A percentile compares a stretch with the other conserved stretches of the same genome.
These are phyloP conservation scores for Candida schatavii DNA, from an alignment of 805 yeast genomes.

Conservation along the genomic window DNA sequence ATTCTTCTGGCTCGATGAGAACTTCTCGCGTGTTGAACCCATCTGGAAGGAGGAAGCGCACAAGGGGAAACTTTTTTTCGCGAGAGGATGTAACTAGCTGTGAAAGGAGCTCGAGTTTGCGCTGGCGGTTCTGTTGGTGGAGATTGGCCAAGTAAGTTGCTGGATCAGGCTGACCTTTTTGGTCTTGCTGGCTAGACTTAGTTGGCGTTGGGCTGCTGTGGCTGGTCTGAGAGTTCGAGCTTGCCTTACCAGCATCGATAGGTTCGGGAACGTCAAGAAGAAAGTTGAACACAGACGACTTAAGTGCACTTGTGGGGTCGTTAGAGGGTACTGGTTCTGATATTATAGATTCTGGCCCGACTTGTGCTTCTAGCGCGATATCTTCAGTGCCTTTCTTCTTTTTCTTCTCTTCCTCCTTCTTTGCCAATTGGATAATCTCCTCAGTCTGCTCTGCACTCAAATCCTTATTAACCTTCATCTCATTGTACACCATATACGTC, in stretches of 20 bases:
- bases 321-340: conserved; percentile 2
- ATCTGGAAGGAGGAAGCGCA: conserved; percentile 69
- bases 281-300: conserved; percentile 51
- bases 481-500: conserved; percentile 29
- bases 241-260: conserved; percentile 3
- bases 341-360: not conserved
- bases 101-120: conserved; percentile 47
- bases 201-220: not conserved
- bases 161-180: no score
- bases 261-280: conserved; percentile 19
- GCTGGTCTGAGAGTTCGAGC: conserved; percentile 9
- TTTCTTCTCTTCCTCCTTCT: conserved; percentile 14
- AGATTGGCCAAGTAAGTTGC: no score
- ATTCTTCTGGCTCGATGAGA: conserved; percentile 75
- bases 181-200: not conserved
- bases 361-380: conserved; percentile 10
- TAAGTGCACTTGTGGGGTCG: conserved; percentile 19
- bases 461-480: conserved; percentile 17
- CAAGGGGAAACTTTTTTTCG: conserved; percentile 63
- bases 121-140: conserved; percentile 31
- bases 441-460: conserved; percentile 17
- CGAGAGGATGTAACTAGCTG: conserved; percentile 44
- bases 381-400: conserved; percentile 16
- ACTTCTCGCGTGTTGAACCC: conserved; percentile 68
- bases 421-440: conserved; percentile 12